Base-by-base conservation (phyloP, 345 rosid genomes). In the Durio zibethinus region DNA sequence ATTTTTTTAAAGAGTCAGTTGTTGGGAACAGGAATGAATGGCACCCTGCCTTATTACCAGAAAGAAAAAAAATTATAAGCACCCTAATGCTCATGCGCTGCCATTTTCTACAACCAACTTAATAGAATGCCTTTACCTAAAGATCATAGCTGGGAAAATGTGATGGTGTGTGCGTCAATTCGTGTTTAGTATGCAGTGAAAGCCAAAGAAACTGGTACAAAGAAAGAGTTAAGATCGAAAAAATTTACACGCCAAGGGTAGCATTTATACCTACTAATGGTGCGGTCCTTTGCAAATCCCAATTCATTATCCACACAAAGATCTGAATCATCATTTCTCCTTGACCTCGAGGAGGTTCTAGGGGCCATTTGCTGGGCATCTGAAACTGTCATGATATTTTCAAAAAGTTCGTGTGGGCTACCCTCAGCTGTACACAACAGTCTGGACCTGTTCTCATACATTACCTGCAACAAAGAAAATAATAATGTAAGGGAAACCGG, bases 241-340 rank as follows among this genome's bases (percentile, higher is more conserved):
- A 50, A 9, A 6, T 53, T 50, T 35, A 73, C 43, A 54, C 21
- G 2, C 16, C 7, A 53, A 33, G n/a, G 36, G 20, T 12, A 36
- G 52, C 43, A 23, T 54, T 72, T 73, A 40, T 85, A 93, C 99
- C 99, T 89, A 73, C 99, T 96, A 80, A 96, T 88, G 75, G 99
- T 93, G 82, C 99, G 93, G 47, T 96, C 99, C 85, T 96, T 96
- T 4, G 92, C 97, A n/a, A 96, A 96, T 62, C 97, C 99, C 82
- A 96, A 74, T 80, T 96, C 99, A 33, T 93, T 93, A 82, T 96
- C 99, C 10, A 96, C 97, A 16, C 99, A 96, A 38, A 96, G 87
- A 73, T 96, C 97, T 1, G 86, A 54, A 43, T 91, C 90, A 62
- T 96, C 99, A 78, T 73, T 92, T 86, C 83, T 93, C 81, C 85